Percentiles rank a stretch among this genome's conserved stretches.
Conservation (phyloP, 306 rosid genomes). For the Psophocarpus tetragonolobus region DNA sequence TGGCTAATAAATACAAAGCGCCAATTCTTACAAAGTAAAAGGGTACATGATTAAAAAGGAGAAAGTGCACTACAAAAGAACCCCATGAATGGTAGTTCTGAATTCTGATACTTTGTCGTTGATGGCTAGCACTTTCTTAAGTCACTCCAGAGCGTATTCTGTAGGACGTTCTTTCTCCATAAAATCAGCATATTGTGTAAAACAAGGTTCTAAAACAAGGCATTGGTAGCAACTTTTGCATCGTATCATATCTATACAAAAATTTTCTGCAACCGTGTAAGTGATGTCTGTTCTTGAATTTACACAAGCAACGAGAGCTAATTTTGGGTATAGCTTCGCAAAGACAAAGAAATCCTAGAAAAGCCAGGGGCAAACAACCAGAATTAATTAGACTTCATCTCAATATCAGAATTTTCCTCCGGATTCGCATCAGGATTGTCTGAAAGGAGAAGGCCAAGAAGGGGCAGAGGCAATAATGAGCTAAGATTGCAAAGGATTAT, state of each 20-base stretch:
- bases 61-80: conserved; percentile 12
- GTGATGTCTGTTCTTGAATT: conserved; percentile 25
- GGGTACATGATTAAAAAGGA: conserved; percentile 2
- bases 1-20: conserved; percentile 11
- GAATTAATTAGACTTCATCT: conserved; percentile 74
- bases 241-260: conserved; percentile 42
- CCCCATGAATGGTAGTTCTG: conserved; percentile 4
- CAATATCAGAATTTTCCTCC: conserved; percentile 59
- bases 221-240: conserved; percentile 1
- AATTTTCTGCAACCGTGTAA: background rate
- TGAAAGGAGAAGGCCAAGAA: conserved; percentile 86
- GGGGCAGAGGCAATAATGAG: conserved; percentile 90
- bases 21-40: conserved; percentile 20
- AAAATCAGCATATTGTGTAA: background rate
- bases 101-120: background rate
- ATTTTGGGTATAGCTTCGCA: conserved; percentile 17
- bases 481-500: conserved; percentile 88
- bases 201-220: conserved; percentile 23
- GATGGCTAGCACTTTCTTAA: background rate
- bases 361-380: conserved; percentile 22
- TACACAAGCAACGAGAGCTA: conserved; percentile 27
- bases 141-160: background rate
- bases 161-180: background rate
- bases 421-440: conserved; percentile 49
- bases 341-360: conserved; percentile 1